phyloP scores from a whole-genome alignment of 1,284 basidiomycete species.

The Bondarzewia mesenterica region DNA sequence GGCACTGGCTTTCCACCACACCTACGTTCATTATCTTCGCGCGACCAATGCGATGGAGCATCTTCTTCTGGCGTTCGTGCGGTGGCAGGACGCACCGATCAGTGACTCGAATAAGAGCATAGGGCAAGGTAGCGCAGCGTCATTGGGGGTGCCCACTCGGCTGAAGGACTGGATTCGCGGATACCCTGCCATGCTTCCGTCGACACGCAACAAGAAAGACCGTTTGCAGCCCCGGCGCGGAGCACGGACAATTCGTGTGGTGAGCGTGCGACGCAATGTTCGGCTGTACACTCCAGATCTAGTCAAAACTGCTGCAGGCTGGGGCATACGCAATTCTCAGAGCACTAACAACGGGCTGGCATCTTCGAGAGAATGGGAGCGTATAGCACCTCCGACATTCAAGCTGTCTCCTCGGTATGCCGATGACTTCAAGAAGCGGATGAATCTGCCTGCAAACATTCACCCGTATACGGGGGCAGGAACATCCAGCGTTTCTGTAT shows the following conservation, averaged over 20 bases:
- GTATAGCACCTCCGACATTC: conserved; percentile 52
- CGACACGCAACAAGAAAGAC: conserved; percentile 26
- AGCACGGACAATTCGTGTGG: conserved; percentile 62
- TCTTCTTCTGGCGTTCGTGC: conserved; percentile 76
- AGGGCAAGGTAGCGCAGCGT: conserved; percentile 37
- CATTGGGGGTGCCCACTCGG: conserved; percentile 64
- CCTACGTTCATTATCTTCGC: conserved; percentile 76
- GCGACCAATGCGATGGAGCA: conserved; percentile 84
- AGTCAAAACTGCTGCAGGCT: conserved; percentile 62
- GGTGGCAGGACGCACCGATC: conserved; percentile 57
- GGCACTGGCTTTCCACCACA: conserved; percentile 60
- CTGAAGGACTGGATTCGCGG: conserved; percentile 83
- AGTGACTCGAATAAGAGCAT: conserved; percentile 22
- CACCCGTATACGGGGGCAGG: conserved; percentile 39
- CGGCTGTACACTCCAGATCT: conserved; percentile 78
- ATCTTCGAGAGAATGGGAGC: conserved; percentile 64
- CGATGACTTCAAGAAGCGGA: conserved; percentile 63
- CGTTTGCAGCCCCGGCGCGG: conserved; percentile 58
- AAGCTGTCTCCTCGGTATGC: conserved; percentile 53
- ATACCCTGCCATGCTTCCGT: conserved; percentile 62
- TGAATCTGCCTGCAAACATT: conserved; percentile 53
- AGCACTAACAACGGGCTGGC: conserved; percentile 33
- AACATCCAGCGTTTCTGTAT: conserved; percentile 7
- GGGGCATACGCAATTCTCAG: conserved; percentile 40
- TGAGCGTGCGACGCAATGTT: conserved; percentile 70